A percentile compares a stretch with the other conserved stretches of the same genome.
Conservation (phyloP, 441 rosid genomes). For the Populus tomentosa region DNA sequence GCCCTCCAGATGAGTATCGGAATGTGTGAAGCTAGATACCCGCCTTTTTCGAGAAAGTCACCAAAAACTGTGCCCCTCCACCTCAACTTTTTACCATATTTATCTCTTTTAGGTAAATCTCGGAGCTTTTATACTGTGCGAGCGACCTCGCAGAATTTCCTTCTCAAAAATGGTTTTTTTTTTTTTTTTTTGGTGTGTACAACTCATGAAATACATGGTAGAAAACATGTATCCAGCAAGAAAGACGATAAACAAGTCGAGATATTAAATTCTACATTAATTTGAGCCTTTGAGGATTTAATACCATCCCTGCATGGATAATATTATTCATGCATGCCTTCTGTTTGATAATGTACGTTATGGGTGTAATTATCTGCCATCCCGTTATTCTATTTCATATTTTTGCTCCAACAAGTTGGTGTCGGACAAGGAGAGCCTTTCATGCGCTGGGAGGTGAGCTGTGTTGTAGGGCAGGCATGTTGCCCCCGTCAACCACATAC, state of each 20-base stretch:
- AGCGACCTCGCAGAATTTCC: conserved; percentile 5
- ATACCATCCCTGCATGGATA: background rate
- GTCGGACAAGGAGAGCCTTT: conserved; percentile 12
- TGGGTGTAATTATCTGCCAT: background rate
- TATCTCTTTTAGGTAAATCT: conserved; percentile 4
- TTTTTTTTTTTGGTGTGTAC: too few relatives aligned
- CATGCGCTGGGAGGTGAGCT: too few relatives aligned
- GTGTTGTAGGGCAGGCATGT: conserved; percentile 30
- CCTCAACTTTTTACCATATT: conserved; percentile 8
- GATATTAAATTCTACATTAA: background rate
- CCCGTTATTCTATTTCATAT: conserved; percentile 1
- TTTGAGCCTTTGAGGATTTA: background rate
- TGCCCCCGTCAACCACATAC: background rate
- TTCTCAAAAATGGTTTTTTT: background rate
- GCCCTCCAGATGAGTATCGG: background rate
- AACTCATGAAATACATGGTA: background rate
- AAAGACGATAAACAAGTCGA: background rate
- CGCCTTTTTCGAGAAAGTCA: conserved; percentile 12
- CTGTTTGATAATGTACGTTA: background rate
- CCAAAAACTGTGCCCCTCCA: conserved; percentile 1
- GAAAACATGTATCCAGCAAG: background rate
- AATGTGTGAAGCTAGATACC: background rate
- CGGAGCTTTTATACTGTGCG: background rate
- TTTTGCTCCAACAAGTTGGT: background rate
- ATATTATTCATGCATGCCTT: background rate